These are phyloP conservation scores for Podila minutissima DNA, from an alignment of 192 early-diverging fungal species.

Conservation along the genomic window DNA sequence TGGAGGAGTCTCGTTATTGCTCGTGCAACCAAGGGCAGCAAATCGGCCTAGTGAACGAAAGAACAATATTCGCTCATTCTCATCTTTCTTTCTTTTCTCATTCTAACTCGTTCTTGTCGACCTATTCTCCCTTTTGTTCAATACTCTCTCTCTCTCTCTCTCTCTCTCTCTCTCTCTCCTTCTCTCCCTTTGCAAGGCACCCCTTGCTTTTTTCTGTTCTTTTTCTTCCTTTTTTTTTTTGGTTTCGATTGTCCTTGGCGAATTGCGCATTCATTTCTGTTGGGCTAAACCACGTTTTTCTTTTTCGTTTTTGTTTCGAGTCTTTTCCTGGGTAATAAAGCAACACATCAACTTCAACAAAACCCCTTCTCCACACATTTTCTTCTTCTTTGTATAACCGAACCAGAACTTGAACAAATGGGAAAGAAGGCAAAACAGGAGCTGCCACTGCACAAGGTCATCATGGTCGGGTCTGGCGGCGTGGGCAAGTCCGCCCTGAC, in stretches of 20 bases:
- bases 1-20: no score
- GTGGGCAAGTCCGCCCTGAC: constrained; percentile 94
- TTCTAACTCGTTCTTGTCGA: no score
- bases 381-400: not conserved
- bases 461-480: constrained; percentile 92
- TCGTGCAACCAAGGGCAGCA: no score
- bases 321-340: not conserved
- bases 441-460: constrained; percentile 89
- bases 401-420: constrained; percentile 50
- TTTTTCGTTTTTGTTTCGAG: not conserved
- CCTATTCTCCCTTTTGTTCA: no score
- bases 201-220: not conserved
- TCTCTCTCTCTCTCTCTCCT: no score
- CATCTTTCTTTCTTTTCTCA: not conserved
- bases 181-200: not conserved
- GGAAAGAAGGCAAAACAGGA: constrained; percentile 75
- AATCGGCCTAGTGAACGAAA: not conserved
- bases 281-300: constrained; percentile 3
- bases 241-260: not conserved
- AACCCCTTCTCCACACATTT: not conserved
- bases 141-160: not conserved
- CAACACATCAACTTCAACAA: not conserved
- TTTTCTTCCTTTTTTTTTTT: not conserved
- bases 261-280: not conserved
- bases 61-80: not conserved